Evolutionary conservation across 2,329 filamentous ascomycete species (phyloP), one percentile per base, ranked within the genome.

Genomic region (Seiridium cupressi): DNA sequence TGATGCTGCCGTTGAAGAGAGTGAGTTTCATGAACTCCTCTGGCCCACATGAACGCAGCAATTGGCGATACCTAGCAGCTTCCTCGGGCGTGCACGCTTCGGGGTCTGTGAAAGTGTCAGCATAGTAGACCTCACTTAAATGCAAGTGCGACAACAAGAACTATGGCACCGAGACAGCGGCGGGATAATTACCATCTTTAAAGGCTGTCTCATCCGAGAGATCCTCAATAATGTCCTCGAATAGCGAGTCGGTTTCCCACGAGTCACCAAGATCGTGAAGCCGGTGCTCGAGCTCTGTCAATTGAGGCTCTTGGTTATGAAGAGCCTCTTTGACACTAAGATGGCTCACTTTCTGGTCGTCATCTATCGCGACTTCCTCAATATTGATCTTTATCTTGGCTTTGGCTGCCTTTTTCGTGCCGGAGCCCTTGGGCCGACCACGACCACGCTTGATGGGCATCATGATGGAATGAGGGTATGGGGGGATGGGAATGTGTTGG

Each of bases 1-100:
- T 88, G 72, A 95, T 88, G 56, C 81, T 81, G 38, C 88, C 87
- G 57, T 82, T 82, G 63, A 87, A 85, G 55, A 96, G 81, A 38
- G 89, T 93, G 66, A 88, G 83, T 67, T 86, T 80, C 70, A 91
- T 87, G 73, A 97, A 96, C 62, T 89, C 83, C 62, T 86, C 84
- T 31, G 91, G 90, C n/a, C 93, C 93, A 63, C 93, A 80, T 57
- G 86, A 81, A 70, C 90, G 90, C 61, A 97, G 81, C 64, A 90
- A 83, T 67, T 88, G 84, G 65, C 90, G 87, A 71, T 88, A 90
- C 18, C 81, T 79, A 61, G 83, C 78, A 34, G 89, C 86, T 76
- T 96, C 89, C 63, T 90, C 85, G 9, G 86, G 79, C 1, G 66
- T 68, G 62, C 69, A 72, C 36, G 71, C 69, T 61, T 72, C 68